Percentiles rank a stretch among this genome's conserved stretches.
phyloP scores from a whole-genome alignment of 441 rosid genomes.

The Codiaeum variegatum region DNA sequence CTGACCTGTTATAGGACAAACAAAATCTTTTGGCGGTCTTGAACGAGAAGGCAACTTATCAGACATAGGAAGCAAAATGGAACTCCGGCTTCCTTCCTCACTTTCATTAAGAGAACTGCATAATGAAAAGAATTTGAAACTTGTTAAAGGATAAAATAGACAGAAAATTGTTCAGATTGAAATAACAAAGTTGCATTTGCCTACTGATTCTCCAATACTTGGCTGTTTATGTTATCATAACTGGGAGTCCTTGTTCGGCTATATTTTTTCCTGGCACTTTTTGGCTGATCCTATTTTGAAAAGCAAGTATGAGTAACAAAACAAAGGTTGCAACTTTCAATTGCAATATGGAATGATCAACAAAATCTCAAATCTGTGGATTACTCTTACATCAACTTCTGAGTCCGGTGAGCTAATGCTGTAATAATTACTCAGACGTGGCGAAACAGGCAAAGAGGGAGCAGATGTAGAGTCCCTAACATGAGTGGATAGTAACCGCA shows the following conservation, averaged over 20 bases:
- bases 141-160: background rate
- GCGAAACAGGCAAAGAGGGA: slow-evolving; percentile 36
- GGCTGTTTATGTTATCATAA: slow-evolving; percentile 32
- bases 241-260: slow-evolving; percentile 26
- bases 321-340: background rate
- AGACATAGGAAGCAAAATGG: slow-evolving; percentile 40
- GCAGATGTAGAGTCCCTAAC: slow-evolving; percentile 23
- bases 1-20: slow-evolving; percentile 64
- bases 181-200: background rate
- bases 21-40: slow-evolving; percentile 66
- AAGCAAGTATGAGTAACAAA: slow-evolving; percentile 20
- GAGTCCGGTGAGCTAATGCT: slow-evolving; percentile 41
- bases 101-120: slow-evolving; percentile 37
- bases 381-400: slow-evolving; percentile 34
- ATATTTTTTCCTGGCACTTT: slow-evolving; percentile 23
- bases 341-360: background rate
- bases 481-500: slow-evolving; percentile 34
- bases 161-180: background rate
- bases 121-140: background rate
- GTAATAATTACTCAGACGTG: slow-evolving; percentile 24
- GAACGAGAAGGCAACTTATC: slow-evolving; percentile 41
- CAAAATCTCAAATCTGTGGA: slow-evolving; percentile 3
- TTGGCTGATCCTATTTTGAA: slow-evolving; percentile 24
- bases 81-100: slow-evolving; percentile 49
- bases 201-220: slow-evolving; percentile 35